Evolutionary conservation across 805 yeast genomes (phyloP), one percentile per base, ranked within the genome.

Genomic region (Kuraishia capsulata): DNA sequence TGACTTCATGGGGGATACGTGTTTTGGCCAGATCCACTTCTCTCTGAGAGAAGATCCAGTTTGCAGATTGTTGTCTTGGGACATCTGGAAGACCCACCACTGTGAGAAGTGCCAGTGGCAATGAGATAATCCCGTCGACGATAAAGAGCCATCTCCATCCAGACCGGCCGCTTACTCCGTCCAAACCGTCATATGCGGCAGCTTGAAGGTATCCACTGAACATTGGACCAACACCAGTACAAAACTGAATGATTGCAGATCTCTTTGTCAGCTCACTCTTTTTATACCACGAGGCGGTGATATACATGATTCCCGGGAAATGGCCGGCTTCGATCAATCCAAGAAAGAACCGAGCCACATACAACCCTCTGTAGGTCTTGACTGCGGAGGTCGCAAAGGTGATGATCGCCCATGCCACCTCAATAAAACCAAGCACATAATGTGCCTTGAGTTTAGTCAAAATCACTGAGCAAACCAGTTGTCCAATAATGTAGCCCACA

Each of bases 401-500:
- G 23, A 66, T 51, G 14, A 64, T 32, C 1, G 67, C 61, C 78
- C 78, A 72, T 6, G 57, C 35, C 13, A 70, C 34, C 44, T 71
- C 74, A 37, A 69, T 43, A 2, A 61, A 56, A 3, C 70, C 73
- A 31, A 71, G 49, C 42, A 65, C 69, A 42, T 54, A 65, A 30
- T 73, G 49, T n/a, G 73, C 69, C 5, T 67, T 51, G 5, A 66
- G 48, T 33, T 60, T 52, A 45, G 64, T 68, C 37, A 70, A 48
- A 9, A 71, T 47, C 49, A 61, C 53, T 37, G 66, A 66, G 1
- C 74, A 61, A 8, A 78, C 78, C 21, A 72, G 59, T 42, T 68
- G 74, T 26, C 75, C 76, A 28, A 73, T 44, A 35, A 71, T 64
- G 40, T 73, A 73, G 14, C 78, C 78, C 16, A 67, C 68, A 1